Percentiles rank a stretch among this genome's conserved stretches.
Conservation (phyloP, 768 basidiomycete species). For the Stropharia rugosoannulata region DNA sequence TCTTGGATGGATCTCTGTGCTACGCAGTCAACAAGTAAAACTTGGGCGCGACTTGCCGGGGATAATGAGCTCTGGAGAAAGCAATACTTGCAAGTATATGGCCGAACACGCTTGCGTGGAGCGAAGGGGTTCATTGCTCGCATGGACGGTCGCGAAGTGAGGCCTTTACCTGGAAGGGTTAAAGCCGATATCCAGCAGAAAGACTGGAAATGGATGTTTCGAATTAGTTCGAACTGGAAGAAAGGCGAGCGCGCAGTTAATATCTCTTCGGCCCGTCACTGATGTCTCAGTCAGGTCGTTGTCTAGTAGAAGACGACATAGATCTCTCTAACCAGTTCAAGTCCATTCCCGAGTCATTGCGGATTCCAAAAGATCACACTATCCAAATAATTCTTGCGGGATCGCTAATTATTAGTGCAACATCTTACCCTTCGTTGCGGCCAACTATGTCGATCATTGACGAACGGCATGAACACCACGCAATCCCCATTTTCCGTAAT, state of each 20-base stretch:
- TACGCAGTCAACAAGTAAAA: slow-evolving; percentile 58
- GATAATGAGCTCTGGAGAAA: slow-evolving; percentile 77
- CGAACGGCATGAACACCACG: slow-evolving; percentile 31
- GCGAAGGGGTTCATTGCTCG: slow-evolving; percentile 58
- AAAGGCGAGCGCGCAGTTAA: slow-evolving; percentile 47
- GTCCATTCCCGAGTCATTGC: background rate
- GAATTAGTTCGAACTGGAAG: slow-evolving; percentile 81
- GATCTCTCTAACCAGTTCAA: slow-evolving; percentile 6
- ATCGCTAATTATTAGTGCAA: slow-evolving; percentile 55
- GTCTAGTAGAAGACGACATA: slow-evolving; percentile 40
- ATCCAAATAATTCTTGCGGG: slow-evolving; percentile 60
- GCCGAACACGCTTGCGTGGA: slow-evolving; percentile 67
- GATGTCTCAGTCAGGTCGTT: slow-evolving; percentile 52
- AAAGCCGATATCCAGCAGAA: slow-evolving; percentile 32
- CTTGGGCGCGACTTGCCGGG: slow-evolving; percentile 64
- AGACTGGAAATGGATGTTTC: slow-evolving; percentile 89
- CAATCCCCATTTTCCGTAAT: slow-evolving; percentile 33
- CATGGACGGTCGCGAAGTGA: slow-evolving; percentile 57
- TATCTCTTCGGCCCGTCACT: background rate
- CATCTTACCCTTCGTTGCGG: slow-evolving; percentile 33
- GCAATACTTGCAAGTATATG: slow-evolving; percentile 64
- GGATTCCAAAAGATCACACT: slow-evolving; percentile 2
- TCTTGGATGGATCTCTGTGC: slow-evolving; percentile 66
- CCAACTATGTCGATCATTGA: slow-evolving; percentile 39
- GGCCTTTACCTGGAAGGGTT: slow-evolving; percentile 56